phyloP scores from a whole-genome alignment of 2,329 filamentous ascomycete species.

The Colletotrichum eremochloae region DNA sequence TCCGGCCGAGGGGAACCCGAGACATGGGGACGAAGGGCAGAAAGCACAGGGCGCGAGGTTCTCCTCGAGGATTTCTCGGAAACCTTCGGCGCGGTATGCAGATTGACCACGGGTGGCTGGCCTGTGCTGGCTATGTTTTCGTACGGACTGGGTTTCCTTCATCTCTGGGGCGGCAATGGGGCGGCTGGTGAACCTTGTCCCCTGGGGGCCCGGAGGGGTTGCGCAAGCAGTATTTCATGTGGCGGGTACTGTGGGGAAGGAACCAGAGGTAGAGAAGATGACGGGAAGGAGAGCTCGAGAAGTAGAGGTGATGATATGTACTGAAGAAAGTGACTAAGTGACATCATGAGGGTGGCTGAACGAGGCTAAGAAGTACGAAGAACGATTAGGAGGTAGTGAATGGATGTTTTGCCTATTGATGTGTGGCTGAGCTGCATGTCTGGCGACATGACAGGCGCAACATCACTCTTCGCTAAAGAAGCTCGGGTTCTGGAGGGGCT shows the following conservation, averaged over 20 bases:
- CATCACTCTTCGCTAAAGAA: neutral
- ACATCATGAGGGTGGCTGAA: conserved; percentile 17
- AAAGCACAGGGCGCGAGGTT: conserved; percentile 10
- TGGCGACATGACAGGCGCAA: neutral
- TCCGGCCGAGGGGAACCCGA: conserved; percentile 49
- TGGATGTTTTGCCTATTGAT: neutral
- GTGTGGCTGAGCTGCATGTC: neutral
- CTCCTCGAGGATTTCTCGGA: conserved; percentile 44
- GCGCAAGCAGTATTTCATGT: neutral
- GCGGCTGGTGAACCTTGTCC: conserved; percentile 18
- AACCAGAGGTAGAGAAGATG: neutral
- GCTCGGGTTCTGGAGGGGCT: neutral
- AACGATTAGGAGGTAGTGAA: neutral
- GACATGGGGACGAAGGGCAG: conserved; percentile 33
- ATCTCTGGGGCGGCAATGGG: neutral
- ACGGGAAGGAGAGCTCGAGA: conserved; percentile 1
- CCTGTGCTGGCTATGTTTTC: neutral
- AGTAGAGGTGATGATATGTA: neutral
- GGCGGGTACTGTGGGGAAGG: neutral
- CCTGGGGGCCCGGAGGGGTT: neutral
- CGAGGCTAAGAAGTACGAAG: neutral
- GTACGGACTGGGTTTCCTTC: neutral
- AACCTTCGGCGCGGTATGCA: conserved; percentile 39
- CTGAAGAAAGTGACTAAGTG: conserved; percentile 8
- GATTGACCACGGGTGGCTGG: conserved; percentile 15